A percentile compares a stretch with the other conserved stretches of the same genome.
Conservation (phyloP, 305 asterid species). For the Fraxinus paxiana region DNA sequence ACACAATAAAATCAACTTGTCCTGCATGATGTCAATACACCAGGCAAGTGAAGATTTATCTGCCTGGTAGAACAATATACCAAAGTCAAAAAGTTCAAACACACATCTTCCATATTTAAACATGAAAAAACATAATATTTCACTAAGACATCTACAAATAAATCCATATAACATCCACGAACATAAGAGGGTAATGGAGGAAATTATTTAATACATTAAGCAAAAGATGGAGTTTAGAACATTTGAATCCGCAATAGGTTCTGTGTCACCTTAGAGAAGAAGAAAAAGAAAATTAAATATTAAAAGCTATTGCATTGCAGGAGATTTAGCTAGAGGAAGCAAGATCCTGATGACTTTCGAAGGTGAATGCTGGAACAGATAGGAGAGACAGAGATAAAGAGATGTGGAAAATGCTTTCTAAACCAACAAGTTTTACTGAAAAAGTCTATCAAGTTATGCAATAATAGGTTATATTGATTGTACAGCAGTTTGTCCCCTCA, state of each 20-base stretch:
- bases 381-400: neutral
- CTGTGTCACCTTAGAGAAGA: neutral
- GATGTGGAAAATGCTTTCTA: neutral
- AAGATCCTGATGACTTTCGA: neutral
- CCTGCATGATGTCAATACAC: neutral
- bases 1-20: neutral
- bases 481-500: neutral
- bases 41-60: conserved; percentile 1
- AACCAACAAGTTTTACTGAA: neutral
- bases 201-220: neutral
- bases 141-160: neutral
- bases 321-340: conserved; percentile 7
- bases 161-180: neutral
- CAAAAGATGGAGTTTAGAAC: neutral
- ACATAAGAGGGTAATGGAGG: neutral
- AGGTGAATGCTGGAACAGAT: neutral
- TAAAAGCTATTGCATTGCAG: neutral
- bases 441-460: neutral
- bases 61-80: neutral
- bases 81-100: neutral
- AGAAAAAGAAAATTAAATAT: neutral
- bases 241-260: neutral
- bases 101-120: neutral
- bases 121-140: neutral
- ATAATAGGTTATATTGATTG: neutral